Base-by-base conservation (phyloP, 2,329 filamentous ascomycete genomes). In the Diaporthe vexans region DNA sequence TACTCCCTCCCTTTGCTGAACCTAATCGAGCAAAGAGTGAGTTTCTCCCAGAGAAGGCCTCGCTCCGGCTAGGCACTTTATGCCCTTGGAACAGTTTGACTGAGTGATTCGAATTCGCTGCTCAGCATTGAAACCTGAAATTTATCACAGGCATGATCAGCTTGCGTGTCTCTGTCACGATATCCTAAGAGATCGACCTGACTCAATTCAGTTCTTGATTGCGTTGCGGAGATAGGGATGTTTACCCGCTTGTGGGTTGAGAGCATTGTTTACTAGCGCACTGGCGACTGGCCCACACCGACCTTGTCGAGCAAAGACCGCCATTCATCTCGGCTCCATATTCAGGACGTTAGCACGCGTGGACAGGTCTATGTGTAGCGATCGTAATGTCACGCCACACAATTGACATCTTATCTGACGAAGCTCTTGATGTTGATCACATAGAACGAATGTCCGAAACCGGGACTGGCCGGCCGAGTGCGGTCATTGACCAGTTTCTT, bases 311-410 rank as follows among this genome's bases (percentile, higher is more conserved):
- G 40, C 9, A 63, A 26, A 15, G 21, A 48, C 59, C 40, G 24
- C 40, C 26, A 7, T 48, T 63, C 59, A 63, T 63, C 40, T 46
- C 59, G 59, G 59, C 40, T 63, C 59, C 59, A 48, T 63, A 13
- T 29, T 37, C 24, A 48, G 40, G 59, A 63, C 24, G 33, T 2
- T 21, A 9, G 40, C 59, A 63, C 59, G 59, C 59, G 40, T 63
- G 59, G 40, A 63, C 37, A n/a, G 24, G 17, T 26, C 24, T 21
- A 48, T 13, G 37, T 26, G 19, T 13, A 63, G 17, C 59, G 59
- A 63, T 63, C 59, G 26, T 26, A 63, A 63, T 63, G 15, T 63
- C 24, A n/a, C 24, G 59, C 40, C 59, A 63, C 48, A 13, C 4
- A 8, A 15, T n/a, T 26, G 19, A 33, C 24, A 48, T 48, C 24